Evolutionary conservation across 192 early-diverging fungal genomes (phyloP), one percentile per base, ranked within the genome.

Genomic region (Entomortierella lignicola): DNA sequence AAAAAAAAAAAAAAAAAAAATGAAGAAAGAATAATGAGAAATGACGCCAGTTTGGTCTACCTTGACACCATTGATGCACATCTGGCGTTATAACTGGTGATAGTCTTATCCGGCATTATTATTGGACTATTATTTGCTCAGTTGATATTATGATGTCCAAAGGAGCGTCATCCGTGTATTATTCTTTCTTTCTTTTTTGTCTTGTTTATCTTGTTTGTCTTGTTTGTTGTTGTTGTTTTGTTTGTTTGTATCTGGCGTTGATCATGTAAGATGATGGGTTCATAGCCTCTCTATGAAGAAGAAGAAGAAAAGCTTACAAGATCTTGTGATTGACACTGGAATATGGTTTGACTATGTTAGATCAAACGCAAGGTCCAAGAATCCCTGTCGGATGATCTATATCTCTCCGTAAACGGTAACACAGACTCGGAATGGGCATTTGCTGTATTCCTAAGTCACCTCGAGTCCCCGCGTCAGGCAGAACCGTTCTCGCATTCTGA

Each of bases 391-490:
- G 93, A 94, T 44, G 88, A 91, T 17, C 81, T 94, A 26, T 94
- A 87, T 58, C 63, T 89, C 60, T 72, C 81, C n/a, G 84, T 94
- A 1, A 89, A 94, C 69, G 93, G 93, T 64, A 93, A 90, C 52
- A 93, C 93, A 0, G 93, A 93, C 73, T 93, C 92, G 8, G 92
- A 94, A 80, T 89, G 90, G 81, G 90, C 91, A 0, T 94, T 94
- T 85, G 93, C 92, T 18, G 82, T 94, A 47, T 94, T 93, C 60
- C 83, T 94, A 12, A 92, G 87, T 47, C 89, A 89, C 74, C 83
- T 93, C 44, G 71, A 83, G 43, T 51, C 63, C 30, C 67, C 67
- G 0, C 81, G 80, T 2, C 52, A 77, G 8, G 51, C 83, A 7
- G 75, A 71, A 4, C 65, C 79, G 4, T 94, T 93, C 65, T 82